Evolutionary conservation across 1,284 basidiomycete genomes (phyloP).

Genomic region (Thecaphora thlaspeos): DNA sequence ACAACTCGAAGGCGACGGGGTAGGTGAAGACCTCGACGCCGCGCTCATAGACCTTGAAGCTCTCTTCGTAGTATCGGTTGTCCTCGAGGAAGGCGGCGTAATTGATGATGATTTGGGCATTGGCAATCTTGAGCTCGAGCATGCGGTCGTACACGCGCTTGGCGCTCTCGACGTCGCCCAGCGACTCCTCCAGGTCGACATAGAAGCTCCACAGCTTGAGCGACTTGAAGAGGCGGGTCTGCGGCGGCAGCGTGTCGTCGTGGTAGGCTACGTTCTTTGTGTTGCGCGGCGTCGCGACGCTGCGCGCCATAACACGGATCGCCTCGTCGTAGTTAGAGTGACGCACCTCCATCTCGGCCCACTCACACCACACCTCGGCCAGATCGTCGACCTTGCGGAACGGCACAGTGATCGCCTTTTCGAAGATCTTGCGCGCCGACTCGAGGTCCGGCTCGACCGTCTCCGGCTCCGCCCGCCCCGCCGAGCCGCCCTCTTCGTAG

Average conservation of each 20-base stretch:
- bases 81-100: slow-evolving; percentile 96
- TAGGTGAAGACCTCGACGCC: slow-evolving; percentile 97
- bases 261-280: slow-evolving; percentile 83
- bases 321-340: slow-evolving; percentile 96
- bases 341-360: slow-evolving; percentile 96
- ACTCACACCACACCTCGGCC: slow-evolving; percentile 98
- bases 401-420: slow-evolving; percentile 85
- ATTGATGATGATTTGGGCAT: slow-evolving; percentile 89
- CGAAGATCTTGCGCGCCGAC: slow-evolving; percentile 84
- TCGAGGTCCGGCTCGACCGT: slow-evolving; percentile 75
- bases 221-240: slow-evolving; percentile 91
- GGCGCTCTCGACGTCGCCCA: slow-evolving; percentile 86
- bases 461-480: slow-evolving; percentile 32
- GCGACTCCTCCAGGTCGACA: slow-evolving; percentile 93
- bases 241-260: slow-evolving; percentile 85
- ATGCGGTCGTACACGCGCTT: slow-evolving; percentile 97
- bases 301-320: slow-evolving; percentile 91
- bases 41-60: slow-evolving; percentile 97
- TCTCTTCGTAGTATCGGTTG: slow-evolving; percentile 96
- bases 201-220: slow-evolving; percentile 99
- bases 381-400: slow-evolving; percentile 96
- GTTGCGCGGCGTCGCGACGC: slow-evolving; percentile 76
- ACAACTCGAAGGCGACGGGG: slow-evolving; percentile 96
- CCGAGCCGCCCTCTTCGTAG: slow-evolving; percentile 85
- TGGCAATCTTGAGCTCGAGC: slow-evolving; percentile 95